phyloP scores from a whole-genome alignment of 305 asterid genomes.

The Solanum hybrid region DNA sequence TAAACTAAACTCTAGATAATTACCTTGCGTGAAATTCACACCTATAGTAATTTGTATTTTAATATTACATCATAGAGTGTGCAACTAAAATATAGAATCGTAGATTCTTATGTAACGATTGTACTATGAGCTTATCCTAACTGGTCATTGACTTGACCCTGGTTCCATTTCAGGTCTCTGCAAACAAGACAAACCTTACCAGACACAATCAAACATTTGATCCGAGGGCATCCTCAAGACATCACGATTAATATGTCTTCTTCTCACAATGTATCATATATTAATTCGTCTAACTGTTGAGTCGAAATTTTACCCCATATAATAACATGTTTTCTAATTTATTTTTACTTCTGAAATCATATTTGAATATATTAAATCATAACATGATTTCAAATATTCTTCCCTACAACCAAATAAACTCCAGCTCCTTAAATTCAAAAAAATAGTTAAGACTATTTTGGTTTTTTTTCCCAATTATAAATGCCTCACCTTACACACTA shows the following conservation, averaged over 20 bases:
- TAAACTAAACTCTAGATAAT: not conserved
- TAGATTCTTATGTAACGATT: accelerated
- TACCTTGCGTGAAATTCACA: not conserved
- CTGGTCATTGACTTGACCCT: not conserved
- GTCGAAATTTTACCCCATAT: not conserved
- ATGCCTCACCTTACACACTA: not conserved
- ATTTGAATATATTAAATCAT: not conserved
- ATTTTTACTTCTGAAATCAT: not conserved
- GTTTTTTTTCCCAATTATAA: not conserved
- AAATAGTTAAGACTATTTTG: not conserved
- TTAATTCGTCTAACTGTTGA: not conserved
- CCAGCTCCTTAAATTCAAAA: not conserved
- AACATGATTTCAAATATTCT: not conserved
- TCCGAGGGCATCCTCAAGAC: not conserved
- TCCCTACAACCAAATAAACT: not conserved
- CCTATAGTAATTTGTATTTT: not conserved
- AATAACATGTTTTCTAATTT: not conserved
- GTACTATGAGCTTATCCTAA: not conserved
- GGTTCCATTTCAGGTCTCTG: not conserved
- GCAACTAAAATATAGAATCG: not conserved
- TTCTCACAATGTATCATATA: not conserved
- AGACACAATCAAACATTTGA: not conserved
- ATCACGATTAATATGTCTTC: not conserved
- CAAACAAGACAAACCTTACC: not conserved
- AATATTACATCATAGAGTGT: not conserved